Base-by-base conservation (phyloP, 768 basidiomycete species). In the Leucosporidium creatinivorum region DNA sequence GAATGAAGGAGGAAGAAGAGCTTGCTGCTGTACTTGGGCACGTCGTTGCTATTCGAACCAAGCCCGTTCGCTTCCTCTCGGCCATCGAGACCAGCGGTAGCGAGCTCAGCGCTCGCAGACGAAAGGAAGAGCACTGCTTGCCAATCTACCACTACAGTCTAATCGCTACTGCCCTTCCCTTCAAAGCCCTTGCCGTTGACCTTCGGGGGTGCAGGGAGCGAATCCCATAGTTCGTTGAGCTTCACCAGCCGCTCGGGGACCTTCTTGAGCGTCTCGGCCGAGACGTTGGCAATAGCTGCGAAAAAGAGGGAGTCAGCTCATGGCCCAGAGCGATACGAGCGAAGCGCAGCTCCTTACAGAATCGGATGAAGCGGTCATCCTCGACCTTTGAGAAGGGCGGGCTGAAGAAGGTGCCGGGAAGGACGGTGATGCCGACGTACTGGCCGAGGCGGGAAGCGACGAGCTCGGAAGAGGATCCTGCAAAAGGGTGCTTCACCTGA, bases 371-470 rank as follows among this genome's bases (percentile, higher is more conserved):
- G 0, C 67, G 58, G 36, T 72, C 70, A 2, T 72, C 62, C 17
- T 58, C 36, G 2, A 64, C 44, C 55, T 66, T 18, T 4, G 13
- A 49, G 47, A 72, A 68, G 0, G 64, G 67, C 19, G 64, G 64
- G 21, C 48, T 49, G 50, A 72, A 72, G 65, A 72, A 72, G 2
- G 67, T 58, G 3, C 70, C 59, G 2, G 89, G 89, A 4, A 91
- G 80, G 1, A 81, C 80, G 7, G 89, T 78, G 0, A 91, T 84
- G 1, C 89, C 90, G 2, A 83, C 74, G 73, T 85, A 82, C 69
- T 78, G 75, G 8, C 85, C 89, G 39, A 91, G 79, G 30, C 83
- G 79, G 74, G 80, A 70, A 60, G 85, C 83, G 31, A 92, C 85
- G 63, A 82, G 80, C 68, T 78, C 76, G 18, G 86, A 84, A 4